Evolutionary conservation across 768 basidiomycete species (phyloP).

Genomic region (Botryobasidium botryosum): DNA sequence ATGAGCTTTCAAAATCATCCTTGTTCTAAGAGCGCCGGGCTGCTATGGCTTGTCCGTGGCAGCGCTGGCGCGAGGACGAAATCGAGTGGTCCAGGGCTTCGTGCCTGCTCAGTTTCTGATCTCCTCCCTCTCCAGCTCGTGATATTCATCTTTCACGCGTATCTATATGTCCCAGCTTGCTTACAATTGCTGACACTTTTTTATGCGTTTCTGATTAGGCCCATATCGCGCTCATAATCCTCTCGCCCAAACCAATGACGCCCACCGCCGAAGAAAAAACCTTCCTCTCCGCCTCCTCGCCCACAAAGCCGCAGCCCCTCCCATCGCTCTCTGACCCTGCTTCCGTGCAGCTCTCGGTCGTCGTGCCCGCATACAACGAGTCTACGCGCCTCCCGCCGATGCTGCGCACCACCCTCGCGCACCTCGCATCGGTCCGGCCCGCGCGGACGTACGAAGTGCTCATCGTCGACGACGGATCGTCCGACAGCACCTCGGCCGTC

Average conservation of each 20-base stretch:
- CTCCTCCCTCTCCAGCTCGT: not conserved
- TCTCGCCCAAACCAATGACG: conserved; percentile 54
- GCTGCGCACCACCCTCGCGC: conserved; percentile 57
- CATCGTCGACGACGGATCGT: conserved; percentile 81
- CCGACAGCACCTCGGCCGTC: conserved; percentile 49
- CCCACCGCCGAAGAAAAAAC: conserved; percentile 49
- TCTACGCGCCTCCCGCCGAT: conserved; percentile 65
- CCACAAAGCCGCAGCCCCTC: conserved; percentile 37
- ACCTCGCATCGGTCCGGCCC: conserved; percentile 28
- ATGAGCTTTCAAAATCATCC: too few species aligned
- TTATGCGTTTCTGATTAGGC: conserved; percentile 26
- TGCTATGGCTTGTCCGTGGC: conserved; percentile 14
- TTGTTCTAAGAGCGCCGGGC: conserved; percentile 83
- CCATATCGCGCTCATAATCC: conserved; percentile 51
- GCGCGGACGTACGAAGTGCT: conserved; percentile 58
- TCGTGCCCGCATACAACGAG: conserved; percentile 91
- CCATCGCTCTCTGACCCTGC: conserved; percentile 33
- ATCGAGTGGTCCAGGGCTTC: conserved; percentile 33
- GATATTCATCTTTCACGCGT: not conserved
- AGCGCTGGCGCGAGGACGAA: conserved; percentile 54
- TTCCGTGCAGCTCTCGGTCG: conserved; percentile 54
- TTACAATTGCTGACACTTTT: conserved; percentile 6
- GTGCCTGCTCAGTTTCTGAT: conserved; percentile 8
- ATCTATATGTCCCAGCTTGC: not conserved
- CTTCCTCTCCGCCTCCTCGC: conserved; percentile 42